Conservation (phyloP, 768 basidiomycete species). For the Amanita pseudoporphyria region DNA sequence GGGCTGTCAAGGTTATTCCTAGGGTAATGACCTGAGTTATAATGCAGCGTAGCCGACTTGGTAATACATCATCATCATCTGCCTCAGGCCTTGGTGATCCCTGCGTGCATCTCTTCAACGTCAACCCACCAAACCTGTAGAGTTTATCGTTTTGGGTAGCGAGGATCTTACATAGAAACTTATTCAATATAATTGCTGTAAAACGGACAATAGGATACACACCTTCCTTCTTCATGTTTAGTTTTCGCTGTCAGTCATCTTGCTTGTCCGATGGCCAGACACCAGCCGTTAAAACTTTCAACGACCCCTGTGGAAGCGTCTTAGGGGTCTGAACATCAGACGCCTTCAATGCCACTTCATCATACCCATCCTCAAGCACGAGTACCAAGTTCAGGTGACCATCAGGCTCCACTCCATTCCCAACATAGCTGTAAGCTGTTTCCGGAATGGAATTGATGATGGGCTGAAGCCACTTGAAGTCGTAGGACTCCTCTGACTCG, state of each 20-base stretch:
- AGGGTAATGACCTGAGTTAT: too few species aligned
- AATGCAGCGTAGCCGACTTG: too few species aligned
- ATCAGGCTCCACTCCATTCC: conserved; percentile 8
- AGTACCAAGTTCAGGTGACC: conserved; percentile 9
- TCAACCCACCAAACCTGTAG: conserved; percentile 1
- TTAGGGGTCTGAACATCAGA: conserved; percentile 4
- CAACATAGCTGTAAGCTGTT: too few species aligned
- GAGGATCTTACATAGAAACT: not conserved
- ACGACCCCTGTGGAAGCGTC: conserved; percentile 2
- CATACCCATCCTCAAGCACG: conserved; percentile 8
- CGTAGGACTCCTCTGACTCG: conserved; percentile 10
- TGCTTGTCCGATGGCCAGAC: conserved; percentile 5
- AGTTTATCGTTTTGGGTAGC: not conserved
- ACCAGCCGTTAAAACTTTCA: conserved; percentile 5
- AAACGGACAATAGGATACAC: conserved; percentile 3
- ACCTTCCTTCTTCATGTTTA: conserved; percentile 6
- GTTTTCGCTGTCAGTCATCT: too few species aligned
- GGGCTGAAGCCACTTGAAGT: conserved; percentile 8
- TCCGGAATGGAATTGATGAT: conserved; percentile 10
- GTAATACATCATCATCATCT: too few species aligned
- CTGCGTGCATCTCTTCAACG: not conserved
- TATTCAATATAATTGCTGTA: conserved; percentile 2
- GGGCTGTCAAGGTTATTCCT: too few species aligned
- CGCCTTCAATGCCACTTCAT: conserved; percentile 4
- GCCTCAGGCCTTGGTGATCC: not conserved